Conservation (phyloP, 805 yeast genomes). For the Gaillardinia entomophila region DNA sequence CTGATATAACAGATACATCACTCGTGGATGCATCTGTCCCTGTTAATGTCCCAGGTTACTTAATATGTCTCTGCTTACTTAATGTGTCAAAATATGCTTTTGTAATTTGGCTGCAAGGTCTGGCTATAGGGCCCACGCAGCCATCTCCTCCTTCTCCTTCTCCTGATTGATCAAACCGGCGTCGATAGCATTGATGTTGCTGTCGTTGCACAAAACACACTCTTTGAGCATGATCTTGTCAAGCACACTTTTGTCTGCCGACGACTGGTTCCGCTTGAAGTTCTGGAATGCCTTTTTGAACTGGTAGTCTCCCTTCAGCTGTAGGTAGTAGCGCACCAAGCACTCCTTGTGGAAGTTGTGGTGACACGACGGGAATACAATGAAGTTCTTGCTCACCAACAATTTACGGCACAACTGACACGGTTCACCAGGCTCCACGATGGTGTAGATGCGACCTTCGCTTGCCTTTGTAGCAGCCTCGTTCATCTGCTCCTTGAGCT, state of each 20-base stretch:
- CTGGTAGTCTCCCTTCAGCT: constrained; percentile 58
- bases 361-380: constrained; percentile 76
- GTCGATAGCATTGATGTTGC: constrained; percentile 65
- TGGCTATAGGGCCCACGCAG: constrained; percentile 50
- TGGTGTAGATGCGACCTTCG: constrained; percentile 46
- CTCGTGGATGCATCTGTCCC: too few species aligned
- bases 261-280: constrained; percentile 40
- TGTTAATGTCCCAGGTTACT: too few species aligned
- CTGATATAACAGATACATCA: too few species aligned
- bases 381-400: constrained; percentile 65
- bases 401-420: constrained; percentile 71
- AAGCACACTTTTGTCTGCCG: constrained; percentile 41
- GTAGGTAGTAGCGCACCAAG: constrained; percentile 53
- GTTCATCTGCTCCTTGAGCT: constrained; percentile 55
- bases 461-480: constrained; percentile 25
- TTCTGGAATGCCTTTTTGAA: constrained; percentile 58
- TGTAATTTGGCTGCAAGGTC: too few species aligned
- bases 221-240: constrained; percentile 56
- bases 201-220: constrained; percentile 74
- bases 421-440: constrained; percentile 78
- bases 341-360: constrained; percentile 92
- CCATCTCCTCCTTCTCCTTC: constrained; percentile 28
- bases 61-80: too few species aligned
- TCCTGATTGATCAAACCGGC: constrained; percentile 43
- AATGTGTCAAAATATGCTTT: too few species aligned